Base-by-base conservation (phyloP, 2,329 filamentous ascomycete genomes). In the Leptographium galeiforme region DNA sequence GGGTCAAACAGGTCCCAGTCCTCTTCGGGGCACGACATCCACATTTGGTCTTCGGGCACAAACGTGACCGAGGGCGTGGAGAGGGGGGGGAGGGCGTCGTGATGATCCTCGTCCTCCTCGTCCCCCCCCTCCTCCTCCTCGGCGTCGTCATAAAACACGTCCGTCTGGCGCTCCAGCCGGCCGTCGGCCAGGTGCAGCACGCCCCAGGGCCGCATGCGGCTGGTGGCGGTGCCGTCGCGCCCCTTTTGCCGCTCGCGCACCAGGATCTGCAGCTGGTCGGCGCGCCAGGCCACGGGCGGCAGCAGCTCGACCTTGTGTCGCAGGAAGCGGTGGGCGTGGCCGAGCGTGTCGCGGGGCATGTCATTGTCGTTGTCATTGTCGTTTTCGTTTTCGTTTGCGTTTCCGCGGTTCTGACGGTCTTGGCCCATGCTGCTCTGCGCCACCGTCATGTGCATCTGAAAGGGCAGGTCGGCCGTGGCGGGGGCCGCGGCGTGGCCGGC, bases 201-300 rank as follows among this genome's bases (percentile, higher is more conserved):
- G 2, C 74, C 76, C 78, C 78, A 82, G 25, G 77, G 59, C 43
- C 67, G 73, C 82, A 85, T 84, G 44, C 69, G 66, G 30, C 68
- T 71, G 1, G 65, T 62, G 8, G 64, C 57, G 8, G 63, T 61
- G 7, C 63, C 63, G 54, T 25, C 25, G 5, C 16, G 34, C 25
- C 7, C 13, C 41, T 44, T n/a, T 7, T 57, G 60, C 46, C 61
- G 65, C 56, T 77, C 73, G 18, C 79, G 73, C 47, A 76, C 63
- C 47, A 85, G 66, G 25, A 85, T 70, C 44, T 71, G 71, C 38
- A 84, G 63, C 36, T 73, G 67, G 2, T 64, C 63, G 6, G 73
- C 66, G 3, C 68, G 61, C 72, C 81, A 84, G 8, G 68, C 59
- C 2, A 81, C 25, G 0, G 64, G 56, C 0, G 76, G 71, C 16